Conservation (phyloP, 768 basidiomycete species). For the Boletus fagicola region DNA sequence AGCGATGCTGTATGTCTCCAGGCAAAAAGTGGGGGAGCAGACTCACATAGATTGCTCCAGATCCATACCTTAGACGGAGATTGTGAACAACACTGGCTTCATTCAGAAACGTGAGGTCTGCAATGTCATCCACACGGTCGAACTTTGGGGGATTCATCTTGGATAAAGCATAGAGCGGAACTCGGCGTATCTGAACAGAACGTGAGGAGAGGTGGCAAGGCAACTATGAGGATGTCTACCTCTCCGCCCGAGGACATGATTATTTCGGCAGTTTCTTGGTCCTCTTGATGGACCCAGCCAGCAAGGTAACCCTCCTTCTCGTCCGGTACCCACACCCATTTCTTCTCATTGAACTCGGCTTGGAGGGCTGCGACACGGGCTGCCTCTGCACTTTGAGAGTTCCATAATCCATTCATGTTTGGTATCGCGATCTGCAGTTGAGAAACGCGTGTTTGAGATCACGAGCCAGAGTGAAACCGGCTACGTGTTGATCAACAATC, state of each 20-base stretch:
- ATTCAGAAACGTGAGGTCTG: slow-evolving; percentile 95
- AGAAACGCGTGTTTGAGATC: slow-evolving; percentile 14
- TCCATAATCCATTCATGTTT: slow-evolving; percentile 47
- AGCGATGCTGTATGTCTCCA: slow-evolving; percentile 4
- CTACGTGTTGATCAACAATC: background rate
- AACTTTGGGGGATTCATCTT: slow-evolving; percentile 99
- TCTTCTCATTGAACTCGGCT: slow-evolving; percentile 96
- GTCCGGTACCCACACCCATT: slow-evolving; percentile 98
- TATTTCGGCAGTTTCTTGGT: slow-evolving; percentile 79
- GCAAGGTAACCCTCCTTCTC: slow-evolving; percentile 89
- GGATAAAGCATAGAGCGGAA: slow-evolving; percentile 78
- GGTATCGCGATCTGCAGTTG: slow-evolving; percentile 3
- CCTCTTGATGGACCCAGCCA: slow-evolving; percentile 89
- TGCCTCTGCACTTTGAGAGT: slow-evolving; percentile 62
- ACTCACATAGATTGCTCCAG: slow-evolving; percentile 89
- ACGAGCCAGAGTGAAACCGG: slow-evolving; percentile 6
- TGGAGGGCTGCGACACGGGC: slow-evolving; percentile 86
- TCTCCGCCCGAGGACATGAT: slow-evolving; percentile 84
- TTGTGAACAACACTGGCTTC: slow-evolving; percentile 99
- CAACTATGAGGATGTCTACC: slow-evolving; percentile 39
- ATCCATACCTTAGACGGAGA: slow-evolving; percentile 85
- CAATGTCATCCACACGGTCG: slow-evolving; percentile 96
- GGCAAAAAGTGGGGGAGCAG: background rate
- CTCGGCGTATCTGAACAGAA: slow-evolving; percentile 50
- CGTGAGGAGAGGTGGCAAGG: slow-evolving; percentile 6